These are phyloP conservation scores for Mortierella antarctica DNA, from an alignment of 192 early-diverging fungal genomes.

Conservation along the genomic window DNA sequence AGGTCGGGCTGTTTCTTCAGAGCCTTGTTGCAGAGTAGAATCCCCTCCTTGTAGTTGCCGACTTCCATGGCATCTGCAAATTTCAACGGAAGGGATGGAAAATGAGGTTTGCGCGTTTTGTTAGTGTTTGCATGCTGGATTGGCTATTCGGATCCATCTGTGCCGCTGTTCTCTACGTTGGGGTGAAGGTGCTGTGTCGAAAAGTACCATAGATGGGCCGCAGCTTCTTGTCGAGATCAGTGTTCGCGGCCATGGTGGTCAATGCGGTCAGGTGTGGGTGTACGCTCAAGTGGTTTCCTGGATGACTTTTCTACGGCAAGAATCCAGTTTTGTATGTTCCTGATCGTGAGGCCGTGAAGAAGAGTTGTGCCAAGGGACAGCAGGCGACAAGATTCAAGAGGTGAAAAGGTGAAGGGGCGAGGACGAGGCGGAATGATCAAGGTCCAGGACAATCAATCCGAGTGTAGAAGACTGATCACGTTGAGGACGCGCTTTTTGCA, in stretches of 20 bases:
- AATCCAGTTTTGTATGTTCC: too few species aligned
- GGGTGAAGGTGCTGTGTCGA: neutral
- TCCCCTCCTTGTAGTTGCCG: conserved; percentile 72
- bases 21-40: conserved; percentile 70
- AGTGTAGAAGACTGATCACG: too few species aligned
- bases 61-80: conserved; percentile 70
- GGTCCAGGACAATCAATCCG: too few species aligned
- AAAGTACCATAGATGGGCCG: conserved; percentile 71
- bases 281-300: neutral
- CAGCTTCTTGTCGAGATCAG: conserved; percentile 61
- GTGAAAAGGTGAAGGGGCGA: too few species aligned
- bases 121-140: neutral
- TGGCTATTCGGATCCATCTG: neutral
- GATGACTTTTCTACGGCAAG: too few species aligned
- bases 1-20: conserved; percentile 78
- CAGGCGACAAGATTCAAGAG: too few species aligned
- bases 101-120: neutral
- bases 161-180: neutral
- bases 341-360: too few species aligned
- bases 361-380: too few species aligned
- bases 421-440: too few species aligned
- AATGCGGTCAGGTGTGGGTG: neutral
- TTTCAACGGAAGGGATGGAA: neutral
- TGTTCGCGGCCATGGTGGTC: conserved; percentile 28
- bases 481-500: too few species aligned